Conservation (phyloP, 192 early-diverging fungal species). For the Entomortierella chlamydospora region DNA sequence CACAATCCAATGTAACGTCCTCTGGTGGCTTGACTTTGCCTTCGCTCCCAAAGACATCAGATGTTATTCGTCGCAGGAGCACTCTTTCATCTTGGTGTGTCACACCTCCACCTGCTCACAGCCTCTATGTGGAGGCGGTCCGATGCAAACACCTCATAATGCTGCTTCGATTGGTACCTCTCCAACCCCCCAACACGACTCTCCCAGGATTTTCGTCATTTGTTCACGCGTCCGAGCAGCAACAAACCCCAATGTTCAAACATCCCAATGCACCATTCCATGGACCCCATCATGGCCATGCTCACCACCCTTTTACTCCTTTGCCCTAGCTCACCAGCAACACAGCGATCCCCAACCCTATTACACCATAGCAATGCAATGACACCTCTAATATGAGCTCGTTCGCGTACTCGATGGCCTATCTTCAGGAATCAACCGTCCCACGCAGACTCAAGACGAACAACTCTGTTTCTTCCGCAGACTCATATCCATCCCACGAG, state of each 20-base stretch:
- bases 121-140: not conserved
- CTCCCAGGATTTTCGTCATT: constrained; percentile 45
- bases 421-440: constrained; percentile 20
- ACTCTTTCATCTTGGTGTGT: constrained; percentile 27
- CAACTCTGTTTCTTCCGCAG: not conserved
- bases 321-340: not conserved
- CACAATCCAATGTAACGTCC: not conserved
- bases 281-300: not conserved
- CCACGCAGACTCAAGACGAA: not conserved
- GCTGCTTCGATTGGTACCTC: not conserved
- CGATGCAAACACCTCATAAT: not conserved
- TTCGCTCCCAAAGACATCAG: constrained; percentile 45
- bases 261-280: not conserved
- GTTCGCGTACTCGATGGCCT: constrained; percentile 8
- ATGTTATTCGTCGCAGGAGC: constrained; percentile 24
- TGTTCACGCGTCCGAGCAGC: constrained; percentile 23
- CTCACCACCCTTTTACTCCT: not conserved
- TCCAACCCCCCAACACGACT: constrained; percentile 8
- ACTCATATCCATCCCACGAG: not conserved
- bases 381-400: not conserved
- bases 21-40: constrained; percentile 29
- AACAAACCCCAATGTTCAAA: constrained; percentile 1
- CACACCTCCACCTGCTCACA: constrained; percentile 11
- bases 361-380: not conserved
- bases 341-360: not conserved